These are phyloP conservation scores for Solanum pinnatisectum DNA, from an alignment of 257 asterid genomes.

Conservation along the genomic window DNA sequence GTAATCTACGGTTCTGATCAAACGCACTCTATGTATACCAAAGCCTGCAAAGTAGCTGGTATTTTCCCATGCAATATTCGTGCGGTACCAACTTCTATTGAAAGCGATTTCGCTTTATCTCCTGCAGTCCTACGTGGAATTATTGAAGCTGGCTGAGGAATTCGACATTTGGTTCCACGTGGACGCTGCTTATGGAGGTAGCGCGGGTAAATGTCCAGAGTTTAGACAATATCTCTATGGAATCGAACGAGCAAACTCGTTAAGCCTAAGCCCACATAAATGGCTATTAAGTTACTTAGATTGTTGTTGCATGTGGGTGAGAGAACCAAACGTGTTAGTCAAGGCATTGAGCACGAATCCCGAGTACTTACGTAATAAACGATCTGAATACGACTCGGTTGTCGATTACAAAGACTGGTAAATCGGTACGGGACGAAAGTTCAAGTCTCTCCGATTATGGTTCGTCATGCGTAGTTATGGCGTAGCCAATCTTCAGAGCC, in stretches of 20 bases:
- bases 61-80: constrained; percentile 21
- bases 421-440: constrained; percentile 21
- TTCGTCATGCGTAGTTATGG: constrained; percentile 15
- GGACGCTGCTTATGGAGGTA: constrained; percentile 25
- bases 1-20: constrained; percentile 21
- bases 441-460: constrained; percentile 21
- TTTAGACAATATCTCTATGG: constrained; percentile 16
- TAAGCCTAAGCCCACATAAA: constrained; percentile 23
- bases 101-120: constrained; percentile 7
- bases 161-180: constrained; percentile 18
- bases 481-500: constrained; percentile 9
- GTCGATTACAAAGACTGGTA: constrained; percentile 28
- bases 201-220: constrained; percentile 24
- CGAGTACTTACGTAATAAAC: constrained; percentile 18
- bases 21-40: constrained; percentile 16
- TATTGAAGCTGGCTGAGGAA: constrained; percentile 1
- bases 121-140: not conserved
- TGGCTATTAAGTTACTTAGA: constrained; percentile 21
- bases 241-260: constrained; percentile 13
- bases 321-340: constrained; percentile 2
- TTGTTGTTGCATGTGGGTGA: constrained; percentile 26
- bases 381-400: not conserved
- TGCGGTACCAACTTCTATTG: not conserved
- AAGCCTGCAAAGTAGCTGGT: constrained; percentile 22
- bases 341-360: constrained; percentile 18